Evolutionary conservation across 2,329 filamentous ascomycete genomes (phyloP), one percentile per base, ranked within the genome.

Genomic region (Alternaria conjuncta): DNA sequence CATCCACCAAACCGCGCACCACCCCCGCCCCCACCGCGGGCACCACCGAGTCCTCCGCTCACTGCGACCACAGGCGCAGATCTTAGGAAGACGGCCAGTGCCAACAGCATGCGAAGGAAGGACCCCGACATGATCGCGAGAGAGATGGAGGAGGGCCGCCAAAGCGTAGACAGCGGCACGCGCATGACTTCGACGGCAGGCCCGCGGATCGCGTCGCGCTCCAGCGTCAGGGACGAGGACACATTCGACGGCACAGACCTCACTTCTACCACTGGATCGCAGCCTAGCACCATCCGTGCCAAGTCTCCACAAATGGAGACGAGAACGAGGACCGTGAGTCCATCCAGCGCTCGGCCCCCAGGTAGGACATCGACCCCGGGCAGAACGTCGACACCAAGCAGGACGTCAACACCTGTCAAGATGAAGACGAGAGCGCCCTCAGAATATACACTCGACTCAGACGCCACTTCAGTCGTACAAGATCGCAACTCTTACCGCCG

Each of bases 41-140:
- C 81, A 57, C 84, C 84, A 11, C 84, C 84, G 21, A 85, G 83
- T 62, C 83, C 84, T 44, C 83, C 84, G 20, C 77, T 84, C 55
- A 84, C 83, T 9, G 73, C 73, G n/a, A 76, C 74, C 6, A 76
- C 72, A 11, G 72, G 69, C n/a, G 79, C 80, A 18, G 83, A 85
- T 45, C 69, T 83, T 36, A 75, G 79, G 61, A 78, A 83, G 69
- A 79, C 82, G 44, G 79, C 79, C 36, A 85, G 83, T 64, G 78
- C 78, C 10, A 80, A 80, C 67, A 83, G 80, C 72, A 82, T 82
- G 72, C 77, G 79, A 41, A 78, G 76, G 49, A 77, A 75, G 53
- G 77, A 78, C 30, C 75, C 81, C 13, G 78, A 79, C 21, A 72
- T 75, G 9, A 55, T 78, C 36, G 68, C 72, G 45, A 76, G 75